These are phyloP conservation scores for Septoria linicola DNA, from an alignment of 2,329 filamentous ascomycete species.

Conservation along the genomic window DNA sequence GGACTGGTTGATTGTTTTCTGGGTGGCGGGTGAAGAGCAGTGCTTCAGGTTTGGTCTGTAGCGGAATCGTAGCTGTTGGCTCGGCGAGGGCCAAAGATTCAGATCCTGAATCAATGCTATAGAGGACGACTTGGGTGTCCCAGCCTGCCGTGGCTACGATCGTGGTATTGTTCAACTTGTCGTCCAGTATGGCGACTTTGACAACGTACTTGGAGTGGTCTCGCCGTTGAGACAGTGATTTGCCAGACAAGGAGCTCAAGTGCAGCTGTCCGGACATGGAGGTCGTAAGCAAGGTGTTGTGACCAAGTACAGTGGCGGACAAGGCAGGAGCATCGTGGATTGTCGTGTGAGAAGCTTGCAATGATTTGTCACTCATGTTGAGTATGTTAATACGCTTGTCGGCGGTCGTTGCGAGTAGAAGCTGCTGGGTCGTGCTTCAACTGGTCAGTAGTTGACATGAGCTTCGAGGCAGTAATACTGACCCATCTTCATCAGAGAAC, in stretches of 20 bases:
- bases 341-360: constrained; percentile 40
- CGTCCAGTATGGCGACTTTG: constrained; percentile 47
- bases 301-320: constrained; percentile 47
- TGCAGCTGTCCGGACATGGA: constrained; percentile 61
- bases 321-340: constrained; percentile 56
- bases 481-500: constrained; percentile 6
- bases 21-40: constrained; percentile 54
- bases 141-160: constrained; percentile 61
- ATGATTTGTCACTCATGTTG: constrained; percentile 37
- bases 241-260: constrained; percentile 46
- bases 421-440: constrained; percentile 21
- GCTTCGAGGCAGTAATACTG: neutral
- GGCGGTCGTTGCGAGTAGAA: constrained; percentile 48
- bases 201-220: constrained; percentile 62
- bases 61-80: constrained; percentile 44
- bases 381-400: constrained; percentile 52
- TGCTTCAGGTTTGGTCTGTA: constrained; percentile 58
- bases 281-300: constrained; percentile 52
- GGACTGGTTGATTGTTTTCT: constrained; percentile 48
- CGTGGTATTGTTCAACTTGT: constrained; percentile 22
- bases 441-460: neutral
- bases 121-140: constrained; percentile 59
- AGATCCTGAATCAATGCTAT: constrained; percentile 33
- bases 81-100: constrained; percentile 36
- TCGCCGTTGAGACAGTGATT: constrained; percentile 49